A percentile compares a stretch with the other conserved stretches of the same genome.
These are phyloP conservation scores for Diaporthe sp. DNA, from an alignment of 2,329 filamentous ascomycete species.

Conservation along the genomic window DNA sequence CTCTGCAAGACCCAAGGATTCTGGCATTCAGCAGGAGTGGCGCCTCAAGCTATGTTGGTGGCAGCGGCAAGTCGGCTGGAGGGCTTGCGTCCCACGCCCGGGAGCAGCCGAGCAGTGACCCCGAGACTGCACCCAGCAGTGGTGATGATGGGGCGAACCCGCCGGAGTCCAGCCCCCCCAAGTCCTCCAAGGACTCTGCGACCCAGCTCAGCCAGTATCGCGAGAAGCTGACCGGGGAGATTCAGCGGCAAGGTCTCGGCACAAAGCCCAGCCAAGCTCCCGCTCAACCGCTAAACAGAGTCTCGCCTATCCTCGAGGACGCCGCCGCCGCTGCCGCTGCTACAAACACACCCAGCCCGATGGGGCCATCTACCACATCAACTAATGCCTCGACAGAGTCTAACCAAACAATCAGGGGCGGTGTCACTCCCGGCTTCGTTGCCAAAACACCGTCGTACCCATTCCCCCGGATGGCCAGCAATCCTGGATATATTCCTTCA, in stretches of 20 bases:
- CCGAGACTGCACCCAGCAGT: slow-evolving; percentile 1
- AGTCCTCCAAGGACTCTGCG: slow-evolving; percentile 45
- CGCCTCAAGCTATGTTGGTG: not conserved
- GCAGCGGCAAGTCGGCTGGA: not conserved
- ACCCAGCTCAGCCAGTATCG: slow-evolving; percentile 68
- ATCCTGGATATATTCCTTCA: slow-evolving; percentile 59
- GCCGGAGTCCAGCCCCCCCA: not conserved
- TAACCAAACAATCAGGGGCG: slow-evolving; percentile 74
- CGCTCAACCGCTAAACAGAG: slow-evolving; percentile 49
- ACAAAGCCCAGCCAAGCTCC: slow-evolving; percentile 46
- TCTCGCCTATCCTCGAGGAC: slow-evolving; percentile 77
- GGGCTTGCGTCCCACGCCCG: not conserved
- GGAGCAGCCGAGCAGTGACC: not conserved
- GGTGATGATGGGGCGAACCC: not conserved
- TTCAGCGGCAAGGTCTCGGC: slow-evolving; percentile 57
- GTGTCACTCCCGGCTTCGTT: slow-evolving; percentile 64
- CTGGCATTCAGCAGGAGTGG: slow-evolving; percentile 32
- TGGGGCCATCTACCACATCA: slow-evolving; percentile 57
- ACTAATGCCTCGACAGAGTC: slow-evolving; percentile 72
- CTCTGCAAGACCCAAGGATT: slow-evolving; percentile 32
- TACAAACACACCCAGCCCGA: slow-evolving; percentile 47
- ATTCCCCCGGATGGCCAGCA: slow-evolving; percentile 76
- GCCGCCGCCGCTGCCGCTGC: slow-evolving; percentile 41
- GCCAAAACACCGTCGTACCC: slow-evolving; percentile 84
- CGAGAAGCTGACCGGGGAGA: slow-evolving; percentile 64